Evolutionary conservation across 2,329 filamentous ascomycete species (phyloP).

Genomic region (Sclerotinia subarctica): DNA sequence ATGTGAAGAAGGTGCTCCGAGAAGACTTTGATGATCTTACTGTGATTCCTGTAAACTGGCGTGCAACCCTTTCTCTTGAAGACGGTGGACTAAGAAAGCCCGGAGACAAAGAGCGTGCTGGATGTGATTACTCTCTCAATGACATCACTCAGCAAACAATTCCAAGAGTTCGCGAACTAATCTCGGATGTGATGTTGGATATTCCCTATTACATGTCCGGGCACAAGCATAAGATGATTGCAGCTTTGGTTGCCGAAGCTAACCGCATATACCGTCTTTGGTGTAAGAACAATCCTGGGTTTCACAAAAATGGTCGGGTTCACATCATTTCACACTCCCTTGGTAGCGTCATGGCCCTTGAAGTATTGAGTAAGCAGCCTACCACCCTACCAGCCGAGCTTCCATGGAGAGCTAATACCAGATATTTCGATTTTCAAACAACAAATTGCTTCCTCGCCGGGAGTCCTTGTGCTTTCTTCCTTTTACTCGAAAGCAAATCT

Average conservation of each 20-base stretch:
- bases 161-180: constrained; percentile 86
- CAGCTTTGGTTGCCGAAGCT: constrained; percentile 82
- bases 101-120: constrained; percentile 52
- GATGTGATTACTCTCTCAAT: constrained; percentile 66
- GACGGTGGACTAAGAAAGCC: constrained; percentile 64
- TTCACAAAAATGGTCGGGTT: constrained; percentile 75
- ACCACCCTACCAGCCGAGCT: constrained; percentile 54
- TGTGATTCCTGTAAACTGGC: constrained; percentile 93
- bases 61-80: constrained; percentile 81
- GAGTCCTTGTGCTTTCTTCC: constrained; percentile 88
- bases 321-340: constrained; percentile 92
- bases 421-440: constrained; percentile 86
- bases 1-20: constrained; percentile 72
- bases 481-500: constrained; percentile 71
- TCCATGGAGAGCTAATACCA: constrained; percentile 44
- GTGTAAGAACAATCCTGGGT: constrained; percentile 90
- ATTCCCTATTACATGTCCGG: constrained; percentile 97
- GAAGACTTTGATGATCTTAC: constrained; percentile 84
- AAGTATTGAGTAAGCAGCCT: constrained; percentile 86
- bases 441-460: constrained; percentile 85
- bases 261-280: constrained; percentile 95
- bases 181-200: constrained; percentile 97
- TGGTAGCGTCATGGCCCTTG: constrained; percentile 90
- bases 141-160: constrained; percentile 92
- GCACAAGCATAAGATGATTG: constrained; percentile 92